Conservation (phyloP, 2,329 filamentous ascomycete genomes). For the Aschersonia sp. region DNA sequence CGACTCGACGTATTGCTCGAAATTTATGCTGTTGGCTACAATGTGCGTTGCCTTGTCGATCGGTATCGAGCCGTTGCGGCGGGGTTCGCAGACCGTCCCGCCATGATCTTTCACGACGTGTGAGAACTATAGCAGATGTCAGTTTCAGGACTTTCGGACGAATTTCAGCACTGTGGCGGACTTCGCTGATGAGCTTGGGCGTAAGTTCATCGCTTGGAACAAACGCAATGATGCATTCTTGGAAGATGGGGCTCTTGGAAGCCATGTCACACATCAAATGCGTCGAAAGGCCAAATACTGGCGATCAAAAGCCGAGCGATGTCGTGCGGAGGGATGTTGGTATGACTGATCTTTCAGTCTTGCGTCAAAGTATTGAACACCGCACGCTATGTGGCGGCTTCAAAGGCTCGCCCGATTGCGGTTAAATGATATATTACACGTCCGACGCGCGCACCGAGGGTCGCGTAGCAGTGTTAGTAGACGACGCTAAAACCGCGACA, state of each 20-base stretch:
- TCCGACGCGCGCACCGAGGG: too few relatives aligned
- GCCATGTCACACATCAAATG: conserved; percentile 11
- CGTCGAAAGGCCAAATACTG: too few relatives aligned
- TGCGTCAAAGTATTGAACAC: too few relatives aligned
- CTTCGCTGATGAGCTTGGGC: conserved; percentile 25
- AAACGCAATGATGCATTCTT: conserved; percentile 29
- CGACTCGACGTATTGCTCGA: conserved; percentile 68
- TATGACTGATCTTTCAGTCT: too few relatives aligned
- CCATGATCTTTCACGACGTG: conserved; percentile 32
- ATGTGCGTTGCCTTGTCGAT: conserved; percentile 39
- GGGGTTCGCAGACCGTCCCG: conserved; percentile 30
- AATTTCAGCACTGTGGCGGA: conserved; percentile 8
- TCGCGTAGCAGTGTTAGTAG: too few relatives aligned
- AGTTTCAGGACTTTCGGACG: neutral
- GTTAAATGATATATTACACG: too few relatives aligned
- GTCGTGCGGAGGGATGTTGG: too few relatives aligned
- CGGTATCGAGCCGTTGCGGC: conserved; percentile 31
- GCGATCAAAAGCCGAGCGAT: too few relatives aligned
- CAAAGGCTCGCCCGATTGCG: too few relatives aligned
- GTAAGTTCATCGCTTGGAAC: conserved; percentile 26
- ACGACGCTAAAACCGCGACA: too few relatives aligned
- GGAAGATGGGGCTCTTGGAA: conserved; percentile 19
- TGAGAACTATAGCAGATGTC: conserved; percentile 20
- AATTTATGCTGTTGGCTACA: conserved; percentile 67
- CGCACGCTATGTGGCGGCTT: too few relatives aligned